Base-by-base conservation (phyloP, 257 asterid genomes). In the Cruciata laevipes region DNA sequence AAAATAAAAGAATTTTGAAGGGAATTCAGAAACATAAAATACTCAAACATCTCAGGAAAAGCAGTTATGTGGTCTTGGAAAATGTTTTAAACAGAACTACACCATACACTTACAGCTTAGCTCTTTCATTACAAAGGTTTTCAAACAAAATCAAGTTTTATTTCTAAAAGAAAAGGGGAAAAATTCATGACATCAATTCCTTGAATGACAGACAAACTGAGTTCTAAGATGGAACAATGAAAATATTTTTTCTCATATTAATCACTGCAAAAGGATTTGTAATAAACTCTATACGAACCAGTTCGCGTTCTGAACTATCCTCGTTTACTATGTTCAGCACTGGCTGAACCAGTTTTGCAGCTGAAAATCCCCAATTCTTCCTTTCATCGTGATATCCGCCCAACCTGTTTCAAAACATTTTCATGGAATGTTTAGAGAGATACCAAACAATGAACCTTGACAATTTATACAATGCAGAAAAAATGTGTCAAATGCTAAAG, bases 401-500 rank as follows among this genome's bases (percentile, higher is more conserved):
- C 85, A 93, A 73, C 93, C 99, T 93, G 56, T 73, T 69, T 66
- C 68, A 79, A n/a, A n/a, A n/a, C n/a, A n/a, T n/a, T n/a, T n/a
- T n/a, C n/a, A n/a, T n/a, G n/a, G n/a, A n/a, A n/a, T n/a, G n/a
- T n/a, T n/a, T n/a, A n/a, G n/a, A n/a, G n/a, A n/a, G n/a, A n/a
- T n/a, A n/a, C n/a, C n/a, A 13, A 56, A 67, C 35, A 65, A 24
- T 9, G 38, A 65, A 30, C 35, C 47, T 33, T 16, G 6, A 72
- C 9, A 56, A 40, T 55, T 27, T 33, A 31, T 59, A 40, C 13
- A 63, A 27, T 27, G 65, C 27, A 42, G 38, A 42, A 40, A 62
- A 40, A 9, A 52, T 52, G 7, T 4, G 32, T 47, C 5, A 0
- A 55, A 57, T 65, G 38, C 51, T 40, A 74, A 67, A 42, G 42